Base-by-base conservation (phyloP, 2,329 filamentous ascomycete species). In the Nannizzia gypsea region DNA sequence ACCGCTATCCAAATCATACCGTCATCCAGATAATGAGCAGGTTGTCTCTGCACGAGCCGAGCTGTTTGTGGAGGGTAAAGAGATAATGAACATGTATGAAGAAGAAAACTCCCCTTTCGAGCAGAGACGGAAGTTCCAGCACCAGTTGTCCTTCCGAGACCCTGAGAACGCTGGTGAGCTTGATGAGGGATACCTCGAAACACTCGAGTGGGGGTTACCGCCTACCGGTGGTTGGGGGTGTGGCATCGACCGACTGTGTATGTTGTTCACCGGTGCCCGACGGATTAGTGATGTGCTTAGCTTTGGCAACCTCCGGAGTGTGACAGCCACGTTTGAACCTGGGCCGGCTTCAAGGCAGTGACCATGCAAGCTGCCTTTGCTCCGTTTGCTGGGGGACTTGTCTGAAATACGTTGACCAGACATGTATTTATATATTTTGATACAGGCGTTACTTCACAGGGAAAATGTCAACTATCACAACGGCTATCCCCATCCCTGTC, bases 141-240 rank as follows among this genome's bases (percentile, higher is more conserved):
- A 81, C 63, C 83, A 86, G 67, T 69, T 79, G 1, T 68, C 67
- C 17, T 78, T 72, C 63, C 75, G 75, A 60, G 76, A 73, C 1
- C 77, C 78, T 1, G 78, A 76, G 15, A 76, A 75, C 38, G 78
- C 68, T 13, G 76, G 81, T 54, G 73, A 80, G 66, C 67, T 80
- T 71, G 90, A 96, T 68, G 87, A 95, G 74, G 87, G 83, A 67
- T 99, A 96, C 68, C 76, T 96, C 54, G 82, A 86, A 66, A 89
- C 89, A 3, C 74, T 99, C 57, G 89, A 95, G 71, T 90, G 89
- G 75, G 93, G 90, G 0, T 76, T 99, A 62, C 93, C 93, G n/a
- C 90, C 93, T 0, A 99, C 93, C 0, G 93, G 92, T 0, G 93
- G 93, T 3, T 99, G 93, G 93, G 93, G 93, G 1, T 95, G 90